Conservation (phyloP, 2,329 filamentous ascomycete species). For the Colletotrichum siamense region DNA sequence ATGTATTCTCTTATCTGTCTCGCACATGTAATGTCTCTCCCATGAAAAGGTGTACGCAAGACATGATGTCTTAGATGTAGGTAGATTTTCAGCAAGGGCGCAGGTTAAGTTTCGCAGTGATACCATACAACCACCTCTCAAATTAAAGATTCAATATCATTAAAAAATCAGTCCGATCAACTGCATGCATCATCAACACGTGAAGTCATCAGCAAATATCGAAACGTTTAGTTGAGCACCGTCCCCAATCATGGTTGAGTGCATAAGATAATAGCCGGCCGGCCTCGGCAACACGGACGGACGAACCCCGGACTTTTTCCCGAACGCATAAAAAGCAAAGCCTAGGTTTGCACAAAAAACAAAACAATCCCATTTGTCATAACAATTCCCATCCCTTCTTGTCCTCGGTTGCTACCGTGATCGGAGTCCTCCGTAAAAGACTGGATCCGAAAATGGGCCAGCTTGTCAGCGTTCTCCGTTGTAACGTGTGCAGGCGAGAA, state of each 20-base stretch:
- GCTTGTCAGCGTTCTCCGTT: not conserved
- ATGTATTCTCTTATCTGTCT: not conserved
- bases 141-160: not conserved
- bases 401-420: not conserved
- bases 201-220: not conserved
- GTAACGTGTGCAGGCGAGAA: not conserved
- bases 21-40: not conserved
- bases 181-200: too few relatives aligned
- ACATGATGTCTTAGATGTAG: not conserved
- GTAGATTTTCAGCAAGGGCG: not conserved
- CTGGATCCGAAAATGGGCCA: not conserved
- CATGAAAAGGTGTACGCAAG: not conserved
- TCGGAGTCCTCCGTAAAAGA: slow-evolving; percentile 1
- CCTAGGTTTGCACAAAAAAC: not conserved
- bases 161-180: not conserved
- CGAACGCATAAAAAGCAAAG: not conserved
- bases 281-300: not conserved
- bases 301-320: not conserved
- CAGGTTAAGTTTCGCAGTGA: not conserved
- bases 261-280: not conserved
- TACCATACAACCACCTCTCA: not conserved
- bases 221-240: not conserved
- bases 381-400: not conserved
- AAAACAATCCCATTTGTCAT: not conserved
- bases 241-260: not conserved